Base-by-base conservation (phyloP, 106 monocot species). In the Acorus gramineus region DNA sequence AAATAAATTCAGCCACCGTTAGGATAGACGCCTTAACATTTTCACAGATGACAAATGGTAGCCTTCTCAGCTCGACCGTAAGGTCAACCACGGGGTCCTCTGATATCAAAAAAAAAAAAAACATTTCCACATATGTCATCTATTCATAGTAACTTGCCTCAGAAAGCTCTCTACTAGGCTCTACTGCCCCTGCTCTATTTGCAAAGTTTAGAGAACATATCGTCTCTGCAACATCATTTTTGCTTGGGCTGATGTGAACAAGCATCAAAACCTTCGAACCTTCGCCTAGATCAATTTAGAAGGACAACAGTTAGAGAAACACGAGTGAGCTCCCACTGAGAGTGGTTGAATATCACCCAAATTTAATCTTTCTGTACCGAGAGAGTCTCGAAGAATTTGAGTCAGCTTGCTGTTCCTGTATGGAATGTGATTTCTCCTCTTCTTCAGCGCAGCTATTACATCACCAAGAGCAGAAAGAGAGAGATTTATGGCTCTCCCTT, bases 371-470 rank as follows among this genome's bases (percentile, higher is more conserved):
- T 28, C 28, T 28, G 28, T 78, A 84, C 90, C 92, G 9, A 92
- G 70, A 13, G 92, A 87, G 48, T 92, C 87, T 6, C 79, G 87
- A 47, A 92, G 80, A 58, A 84, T 77, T 61, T 92, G 87, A 43
- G 92, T 87, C 7, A 92, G 92, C 74, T 92, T 92, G 87, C 92
- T 87, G 55, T 92, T 92, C 56, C 92, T 89, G 84, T 60, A 92
- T 46, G 92, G 92, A 64, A 92, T 71, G 57, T 92, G 87, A 66
- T 60, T 71, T 5, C 73, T 77, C 56, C 71, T 92, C 73, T 62
- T 74, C 49, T 73, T 84, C 9, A 87, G 74, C n/a, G 92, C 84
- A 61, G 79, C 47, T 44, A 92, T 86, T 49, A 92, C 92, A 79
- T 92, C 92, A 14, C 82, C 92, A 14, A 92, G 84, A 46, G 92